Evolutionary conservation across 306 rosid genomes (phyloP), one percentile per base, ranked within the genome.

Genomic region (Trifolium pratense): DNA sequence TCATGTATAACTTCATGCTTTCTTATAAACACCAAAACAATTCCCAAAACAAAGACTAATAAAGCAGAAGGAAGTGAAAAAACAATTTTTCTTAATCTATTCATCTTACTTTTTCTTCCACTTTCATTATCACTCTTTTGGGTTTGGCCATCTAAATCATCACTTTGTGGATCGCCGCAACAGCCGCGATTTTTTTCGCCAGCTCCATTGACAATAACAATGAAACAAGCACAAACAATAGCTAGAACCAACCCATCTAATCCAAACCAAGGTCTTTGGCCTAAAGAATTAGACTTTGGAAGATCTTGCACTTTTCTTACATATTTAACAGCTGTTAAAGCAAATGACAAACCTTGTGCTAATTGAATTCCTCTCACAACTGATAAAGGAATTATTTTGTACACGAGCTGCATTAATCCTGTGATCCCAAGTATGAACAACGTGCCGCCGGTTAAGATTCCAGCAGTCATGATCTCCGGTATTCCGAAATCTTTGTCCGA

Each of bases 11-110:
- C 43, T 51, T 77, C 45, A 49, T 25, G 63, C 17, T 64, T 77
- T 10, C 81, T 77, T 36, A 77, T 37, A 10, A 77, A 77, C 1
- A 52, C 76, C 76, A 77, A 69, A 59, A 77, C 70, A 23, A 77
- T 37, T 26, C 81, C 81, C 36, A 69, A 69, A 5, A 69, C 81
- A 60, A 77, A 77, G 56, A 77, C 64, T 20, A 77, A 1, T n/a
- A 77, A 77, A 69, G 81, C 81, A 48, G 81, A 77, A 69, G 81
- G 81, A n/a, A 77, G 76, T 51, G 81, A 77, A 58, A 77, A 77
- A n/a, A 77, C 31, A n/a, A 77, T 29, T 45, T 61, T 77, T 13
- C 75, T 69, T 56, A 77, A 16, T 26, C 13, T 77, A 15, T 61
- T 39, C 6, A 18, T 58, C 65, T 49, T 78, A 39, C 5, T 71